These are phyloP conservation scores for Colletotrichum lindemuthianum DNA, from an alignment of 2,329 filamentous ascomycete genomes.

Conservation along the genomic window DNA sequence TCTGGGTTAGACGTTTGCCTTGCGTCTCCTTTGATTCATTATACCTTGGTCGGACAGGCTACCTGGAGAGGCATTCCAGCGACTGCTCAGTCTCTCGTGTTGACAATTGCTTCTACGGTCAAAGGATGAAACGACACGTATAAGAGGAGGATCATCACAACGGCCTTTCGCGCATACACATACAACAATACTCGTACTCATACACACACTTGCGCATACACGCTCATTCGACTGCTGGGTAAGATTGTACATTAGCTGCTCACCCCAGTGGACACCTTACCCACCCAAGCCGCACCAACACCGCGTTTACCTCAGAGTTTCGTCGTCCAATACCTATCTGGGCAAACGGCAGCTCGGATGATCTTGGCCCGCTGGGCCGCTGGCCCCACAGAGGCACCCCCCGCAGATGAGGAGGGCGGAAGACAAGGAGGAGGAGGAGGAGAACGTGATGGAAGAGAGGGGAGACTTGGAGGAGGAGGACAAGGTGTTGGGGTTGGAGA, in stretches of 20 bases:
- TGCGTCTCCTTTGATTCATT: not conserved
- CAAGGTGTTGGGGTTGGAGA: constrained; percentile 24
- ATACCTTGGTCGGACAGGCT: not conserved
- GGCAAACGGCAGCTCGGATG: constrained; percentile 35
- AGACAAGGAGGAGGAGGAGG: constrained; percentile 19
- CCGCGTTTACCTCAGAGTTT: not conserved
- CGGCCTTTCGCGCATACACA: no score
- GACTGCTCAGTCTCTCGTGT: no score
- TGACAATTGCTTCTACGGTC: no score
- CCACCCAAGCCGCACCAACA: not conserved
- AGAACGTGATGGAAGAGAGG: not conserved
- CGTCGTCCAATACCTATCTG: constrained; percentile 10
- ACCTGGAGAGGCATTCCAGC: constrained; percentile 6
- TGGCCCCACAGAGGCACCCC: constrained; percentile 36
- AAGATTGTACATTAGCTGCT: no score
- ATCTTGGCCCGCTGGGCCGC: constrained; percentile 37
- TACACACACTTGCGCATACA: no score
- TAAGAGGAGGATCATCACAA: no score
- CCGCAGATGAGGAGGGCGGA: constrained; percentile 26
- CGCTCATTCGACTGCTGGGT: no score
- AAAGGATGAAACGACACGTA: no score
- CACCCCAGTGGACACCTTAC: not conserved
- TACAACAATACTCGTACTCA: no score
- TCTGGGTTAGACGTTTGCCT: constrained; percentile 19
- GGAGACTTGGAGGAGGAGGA: not conserved